Conservation (phyloP, 345 rosid species). For the Murraya koenigii region DNA sequence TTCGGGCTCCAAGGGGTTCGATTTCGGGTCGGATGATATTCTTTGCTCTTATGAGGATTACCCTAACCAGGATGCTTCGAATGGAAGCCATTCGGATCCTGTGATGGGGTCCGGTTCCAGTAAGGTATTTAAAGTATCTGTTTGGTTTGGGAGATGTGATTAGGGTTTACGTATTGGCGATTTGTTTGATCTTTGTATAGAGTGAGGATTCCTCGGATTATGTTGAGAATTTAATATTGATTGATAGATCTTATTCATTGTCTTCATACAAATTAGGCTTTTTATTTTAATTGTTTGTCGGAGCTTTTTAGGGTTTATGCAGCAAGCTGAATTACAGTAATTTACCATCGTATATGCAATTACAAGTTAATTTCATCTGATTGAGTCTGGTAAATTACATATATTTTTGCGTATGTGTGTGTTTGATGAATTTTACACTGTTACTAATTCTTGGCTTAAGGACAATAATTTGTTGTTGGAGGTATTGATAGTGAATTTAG, state of each 20-base stretch:
- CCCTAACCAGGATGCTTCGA: constrained; percentile 68
- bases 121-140: constrained; percentile 30
- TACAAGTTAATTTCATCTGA: neutral
- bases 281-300: too few relatives aligned
- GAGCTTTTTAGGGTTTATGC: neutral
- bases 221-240: neutral
- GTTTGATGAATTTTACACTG: neutral
- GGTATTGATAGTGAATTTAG: neutral
- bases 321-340: neutral
- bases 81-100: constrained; percentile 67
- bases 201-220: neutral
- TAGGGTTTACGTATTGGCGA: neutral
- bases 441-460: neutral
- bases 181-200: neutral
- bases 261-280: neutral
- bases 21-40: constrained; percentile 93
- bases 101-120: constrained; percentile 35
- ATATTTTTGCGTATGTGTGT: too few relatives aligned
- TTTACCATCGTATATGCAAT: neutral
- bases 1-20: constrained; percentile 77
- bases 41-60: constrained; percentile 95
- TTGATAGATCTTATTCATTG: neutral
- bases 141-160: neutral
- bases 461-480: neutral
- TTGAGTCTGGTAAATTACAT: neutral